Conservation (phyloP, 2,329 filamentous ascomycete species). For the Clarireedia homoeocarpa region DNA sequence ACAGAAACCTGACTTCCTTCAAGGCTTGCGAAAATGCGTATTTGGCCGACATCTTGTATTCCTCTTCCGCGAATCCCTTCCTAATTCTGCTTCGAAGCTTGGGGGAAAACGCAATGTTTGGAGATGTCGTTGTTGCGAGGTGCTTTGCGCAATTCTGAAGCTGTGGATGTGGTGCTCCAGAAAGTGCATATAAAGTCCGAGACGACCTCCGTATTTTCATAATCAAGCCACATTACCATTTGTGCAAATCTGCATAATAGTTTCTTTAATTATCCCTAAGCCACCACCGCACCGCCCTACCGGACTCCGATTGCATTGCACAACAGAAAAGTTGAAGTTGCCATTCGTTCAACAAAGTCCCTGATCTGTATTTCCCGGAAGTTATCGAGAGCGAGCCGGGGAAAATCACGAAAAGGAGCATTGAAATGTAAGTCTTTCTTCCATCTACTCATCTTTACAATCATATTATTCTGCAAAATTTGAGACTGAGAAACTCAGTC, state of each 20-base stretch:
- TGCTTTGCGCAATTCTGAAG: no score
- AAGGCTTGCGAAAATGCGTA: slow-evolving; percentile 84
- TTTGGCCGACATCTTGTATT: slow-evolving; percentile 70
- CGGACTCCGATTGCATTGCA: neutral
- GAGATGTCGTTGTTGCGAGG: neutral
- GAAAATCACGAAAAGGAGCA: no score
- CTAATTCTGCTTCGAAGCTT: neutral
- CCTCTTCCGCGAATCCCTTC: neutral
- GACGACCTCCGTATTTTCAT: no score
- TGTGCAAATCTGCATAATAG: neutral
- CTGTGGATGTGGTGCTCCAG: no score
- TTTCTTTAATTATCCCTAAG: neutral
- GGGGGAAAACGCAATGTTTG: no score
- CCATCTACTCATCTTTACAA: neutral
- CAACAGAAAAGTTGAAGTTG: neutral
- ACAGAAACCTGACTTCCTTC: slow-evolving; percentile 94
- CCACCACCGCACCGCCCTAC: neutral
- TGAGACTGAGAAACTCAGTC: neutral
- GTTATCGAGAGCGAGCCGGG: neutral
- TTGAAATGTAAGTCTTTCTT: neutral
- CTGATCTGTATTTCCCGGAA: neutral
- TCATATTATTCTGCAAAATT: no score
- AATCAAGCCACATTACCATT: neutral
- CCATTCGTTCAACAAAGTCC: neutral
- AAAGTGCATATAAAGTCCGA: no score